Evolutionary conservation across 2,329 filamentous ascomycete genomes (phyloP), one percentile per base, ranked within the genome.

Genomic region (Aureobasidium sp.): DNA sequence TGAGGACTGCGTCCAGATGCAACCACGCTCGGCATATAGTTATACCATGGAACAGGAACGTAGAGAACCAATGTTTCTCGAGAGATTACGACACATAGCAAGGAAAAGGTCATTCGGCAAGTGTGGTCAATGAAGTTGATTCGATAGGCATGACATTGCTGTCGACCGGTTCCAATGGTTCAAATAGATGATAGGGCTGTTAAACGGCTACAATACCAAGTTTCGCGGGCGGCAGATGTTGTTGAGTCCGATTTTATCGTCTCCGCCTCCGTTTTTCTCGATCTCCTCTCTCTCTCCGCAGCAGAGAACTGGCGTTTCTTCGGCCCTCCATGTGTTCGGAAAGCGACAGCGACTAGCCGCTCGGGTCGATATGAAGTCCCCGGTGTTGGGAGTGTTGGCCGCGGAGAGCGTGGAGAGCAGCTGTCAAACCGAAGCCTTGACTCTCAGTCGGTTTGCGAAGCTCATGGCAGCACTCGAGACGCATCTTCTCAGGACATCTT

Each of bases 311-410:
- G 57, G 57, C 57, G 34, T 27, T 60, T 60, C 57, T 51, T 60
- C 57, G 57, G 57, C 25, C 57, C 57, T 51, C 57, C 57, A 60
- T 49, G 27, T 60, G 57, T 60, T 60, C 45, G 57, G 55, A 48
- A 48, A 45, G 39, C 39, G 53, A 45, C 51, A 55, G 51, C 53
- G 20, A 25, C 27, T 57, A 57, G 53, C 39, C 53, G 53, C 53
- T 36, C 53, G 53, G 53, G 9, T 57, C 53, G n/a, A 45, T n/a
- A 36, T 44, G 53, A 57, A 31, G 27, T 45, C 41, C 37, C 55
- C 55, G 8, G 39, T 48, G 55, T 47, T 59, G 55, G 48, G 55
- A 20, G 3, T 22, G 22, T 37, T 29, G 37, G 31, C 41, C 27
- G 44, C 44, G 57, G 57, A 60, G 57, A 60, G 57, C 22, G 44